A percentile compares a stretch with the other conserved stretches of the same genome.
phyloP scores from a whole-genome alignment of 2,329 filamentous ascomycete genomes.

The Hypoxylon sp. region DNA sequence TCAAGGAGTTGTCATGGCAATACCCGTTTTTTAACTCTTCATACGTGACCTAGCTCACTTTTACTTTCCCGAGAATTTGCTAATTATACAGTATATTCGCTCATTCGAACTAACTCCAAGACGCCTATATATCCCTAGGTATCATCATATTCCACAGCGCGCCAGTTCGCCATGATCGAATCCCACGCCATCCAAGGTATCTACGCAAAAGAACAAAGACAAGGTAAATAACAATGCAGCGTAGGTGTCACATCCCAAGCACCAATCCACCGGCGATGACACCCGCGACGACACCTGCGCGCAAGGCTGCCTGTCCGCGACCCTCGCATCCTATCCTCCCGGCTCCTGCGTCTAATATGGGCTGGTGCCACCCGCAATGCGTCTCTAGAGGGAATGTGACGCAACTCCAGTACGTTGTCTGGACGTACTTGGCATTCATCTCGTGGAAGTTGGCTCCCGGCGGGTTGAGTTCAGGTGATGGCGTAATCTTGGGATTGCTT shows the following conservation, averaged over 20 bases:
- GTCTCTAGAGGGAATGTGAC: constrained; percentile 53
- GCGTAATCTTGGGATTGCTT: constrained; percentile 38
- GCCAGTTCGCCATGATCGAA: constrained; percentile 13
- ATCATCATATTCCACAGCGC: constrained; percentile 25
- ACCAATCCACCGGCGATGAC: constrained; percentile 38
- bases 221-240: neutral
- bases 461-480: constrained; percentile 39
- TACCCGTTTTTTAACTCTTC: constrained; percentile 31
- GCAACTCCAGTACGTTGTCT: constrained; percentile 60
- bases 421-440: constrained; percentile 49
- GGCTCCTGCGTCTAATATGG: constrained; percentile 52
- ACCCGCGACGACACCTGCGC: constrained; percentile 37
- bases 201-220: constrained; percentile 10
- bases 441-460: constrained; percentile 45
- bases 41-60: constrained; percentile 25
- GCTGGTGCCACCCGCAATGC: constrained; percentile 59
- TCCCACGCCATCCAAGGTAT: constrained; percentile 22
- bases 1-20: constrained; percentile 52
- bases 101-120: constrained; percentile 21
- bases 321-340: constrained; percentile 21
- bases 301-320: constrained; percentile 28
- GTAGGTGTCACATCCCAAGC: constrained; percentile 30
- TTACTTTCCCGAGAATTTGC: neutral
- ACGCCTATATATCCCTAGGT: constrained; percentile 34
- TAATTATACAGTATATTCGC: constrained; percentile 9